phyloP scores from a whole-genome alignment of 2,329 filamentous ascomycete genomes.

The Rasamsonia emersonii region DNA sequence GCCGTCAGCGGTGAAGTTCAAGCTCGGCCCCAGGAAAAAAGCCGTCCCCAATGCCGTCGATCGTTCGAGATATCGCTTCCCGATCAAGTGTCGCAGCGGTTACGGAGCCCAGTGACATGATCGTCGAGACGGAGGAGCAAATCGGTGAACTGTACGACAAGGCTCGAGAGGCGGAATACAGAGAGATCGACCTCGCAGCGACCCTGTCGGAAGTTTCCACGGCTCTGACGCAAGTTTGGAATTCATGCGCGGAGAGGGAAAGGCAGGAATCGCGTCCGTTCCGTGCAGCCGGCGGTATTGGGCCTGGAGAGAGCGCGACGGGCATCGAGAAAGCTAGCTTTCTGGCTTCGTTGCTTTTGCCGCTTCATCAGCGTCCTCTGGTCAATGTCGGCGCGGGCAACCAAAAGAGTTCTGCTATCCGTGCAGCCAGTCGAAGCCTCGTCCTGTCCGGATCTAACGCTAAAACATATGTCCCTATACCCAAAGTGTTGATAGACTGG shows the following conservation, averaged over 20 bases:
- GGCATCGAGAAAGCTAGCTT: slow-evolving; percentile 69
- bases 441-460: slow-evolving; percentile 19
- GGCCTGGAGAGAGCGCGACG: slow-evolving; percentile 53
- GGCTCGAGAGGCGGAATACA: slow-evolving; percentile 22
- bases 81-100: slow-evolving; percentile 51
- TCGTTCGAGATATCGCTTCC: slow-evolving; percentile 62
- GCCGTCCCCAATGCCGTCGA: slow-evolving; percentile 57
- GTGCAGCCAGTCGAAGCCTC: slow-evolving; percentile 20
- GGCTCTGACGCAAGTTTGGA: slow-evolving; percentile 28
- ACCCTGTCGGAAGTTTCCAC: slow-evolving; percentile 26
- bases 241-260: slow-evolving; percentile 27
- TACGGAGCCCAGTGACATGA: slow-evolving; percentile 60
- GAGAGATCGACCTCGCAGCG: slow-evolving; percentile 21
- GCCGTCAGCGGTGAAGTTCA: slow-evolving; percentile 23
- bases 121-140: slow-evolving; percentile 67
- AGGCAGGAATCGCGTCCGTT: slow-evolving; percentile 28
- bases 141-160: slow-evolving; percentile 55
- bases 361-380: slow-evolving; percentile 63
- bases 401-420: slow-evolving; percentile 16
- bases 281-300: slow-evolving; percentile 51
- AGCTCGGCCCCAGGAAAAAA: slow-evolving; percentile 33
- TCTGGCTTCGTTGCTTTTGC: slow-evolving; percentile 67
- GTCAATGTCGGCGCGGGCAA: slow-evolving; percentile 15
- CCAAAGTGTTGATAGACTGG: slow-evolving; percentile 77
- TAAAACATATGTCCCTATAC: slow-evolving; percentile 44